A percentile compares a stretch with the other conserved stretches of the same genome.
phyloP scores from a whole-genome alignment of 768 basidiomycete species.

The Krasilnikovozyma curviuscula region DNA sequence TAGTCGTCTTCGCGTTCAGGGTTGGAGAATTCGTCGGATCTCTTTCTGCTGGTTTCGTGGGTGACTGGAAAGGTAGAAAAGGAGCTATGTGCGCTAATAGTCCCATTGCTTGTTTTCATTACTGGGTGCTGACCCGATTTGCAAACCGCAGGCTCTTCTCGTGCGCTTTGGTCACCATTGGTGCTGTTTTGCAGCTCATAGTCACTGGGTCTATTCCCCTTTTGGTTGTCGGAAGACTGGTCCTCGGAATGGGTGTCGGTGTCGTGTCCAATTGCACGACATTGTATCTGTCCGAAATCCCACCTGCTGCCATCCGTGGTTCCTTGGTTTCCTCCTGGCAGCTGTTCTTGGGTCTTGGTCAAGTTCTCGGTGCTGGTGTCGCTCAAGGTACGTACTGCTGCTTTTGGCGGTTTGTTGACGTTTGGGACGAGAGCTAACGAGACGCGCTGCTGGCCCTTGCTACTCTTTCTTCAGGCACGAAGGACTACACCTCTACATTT shows the following conservation, averaged over 20 bases:
- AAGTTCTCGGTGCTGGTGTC: conserved; percentile 25
- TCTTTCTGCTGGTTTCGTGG: conserved; percentile 21
- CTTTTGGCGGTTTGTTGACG: too few relatives aligned
- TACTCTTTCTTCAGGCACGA: too few relatives aligned
- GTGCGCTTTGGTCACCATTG: neutral
- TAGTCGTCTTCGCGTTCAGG: too few relatives aligned
- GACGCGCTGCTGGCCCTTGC: too few relatives aligned
- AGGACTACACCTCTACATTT: conserved; percentile 14
- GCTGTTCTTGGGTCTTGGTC: conserved; percentile 25
- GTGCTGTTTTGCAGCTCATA: neutral
- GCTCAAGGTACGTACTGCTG: too few relatives aligned
- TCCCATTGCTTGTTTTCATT: conserved; percentile 19
- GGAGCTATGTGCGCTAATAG: conserved; percentile 20
- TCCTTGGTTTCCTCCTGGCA: conserved; percentile 24
- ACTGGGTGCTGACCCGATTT: conserved; percentile 10
- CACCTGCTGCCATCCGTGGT: conserved; percentile 25
- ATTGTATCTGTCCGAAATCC: conserved; percentile 25
- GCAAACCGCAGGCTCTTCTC: conserved; percentile 8
- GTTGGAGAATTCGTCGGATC: conserved; percentile 27
- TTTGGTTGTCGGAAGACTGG: conserved; percentile 23
- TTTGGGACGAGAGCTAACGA: too few relatives aligned
- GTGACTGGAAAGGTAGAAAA: conserved; percentile 23
- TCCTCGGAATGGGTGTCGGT: conserved; percentile 24
- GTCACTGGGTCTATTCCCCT: conserved; percentile 9
- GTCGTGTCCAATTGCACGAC: conserved; percentile 19